Conservation (phyloP, 257 asterid species). For the Linderniella brevidens region DNA sequence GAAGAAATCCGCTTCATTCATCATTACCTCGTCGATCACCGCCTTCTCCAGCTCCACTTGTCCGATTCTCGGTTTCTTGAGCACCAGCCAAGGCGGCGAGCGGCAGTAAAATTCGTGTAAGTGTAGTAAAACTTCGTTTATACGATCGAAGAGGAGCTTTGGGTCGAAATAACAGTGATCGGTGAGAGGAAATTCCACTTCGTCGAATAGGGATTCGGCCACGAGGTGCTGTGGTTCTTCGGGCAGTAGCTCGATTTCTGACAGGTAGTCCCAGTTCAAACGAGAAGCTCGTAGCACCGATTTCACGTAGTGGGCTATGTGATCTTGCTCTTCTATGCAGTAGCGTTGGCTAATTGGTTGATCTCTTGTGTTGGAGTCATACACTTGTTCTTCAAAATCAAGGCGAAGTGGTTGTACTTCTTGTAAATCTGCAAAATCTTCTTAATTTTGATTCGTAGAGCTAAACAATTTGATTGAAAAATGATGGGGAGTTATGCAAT, state of each 20-base stretch:
- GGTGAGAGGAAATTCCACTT: neutral
- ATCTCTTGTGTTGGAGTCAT: slow-evolving; percentile 5
- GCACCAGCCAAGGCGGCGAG: slow-evolving; percentile 25
- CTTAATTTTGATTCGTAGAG: neutral
- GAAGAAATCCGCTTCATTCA: slow-evolving; percentile 31
- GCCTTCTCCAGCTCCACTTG: slow-evolving; percentile 19
- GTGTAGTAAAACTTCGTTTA: slow-evolving; percentile 41
- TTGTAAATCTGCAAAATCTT: slow-evolving; percentile 16
- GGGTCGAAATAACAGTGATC: slow-evolving; percentile 17
- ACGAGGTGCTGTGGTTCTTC: neutral
- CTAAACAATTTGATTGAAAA: neutral
- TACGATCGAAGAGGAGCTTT: slow-evolving; percentile 56
- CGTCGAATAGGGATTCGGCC: neutral
- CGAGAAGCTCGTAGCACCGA: slow-evolving; percentile 32
- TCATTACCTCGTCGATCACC: slow-evolving; percentile 38
- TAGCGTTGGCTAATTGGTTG: slow-evolving; percentile 10
- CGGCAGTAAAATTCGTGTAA: slow-evolving; percentile 19
- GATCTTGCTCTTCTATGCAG: slow-evolving; percentile 22
- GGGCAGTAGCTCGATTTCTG: neutral
- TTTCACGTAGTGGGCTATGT: slow-evolving; percentile 30
- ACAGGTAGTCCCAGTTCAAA: slow-evolving; percentile 22
- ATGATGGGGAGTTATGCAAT: slow-evolving; percentile 22
- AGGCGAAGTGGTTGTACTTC: slow-evolving; percentile 34
- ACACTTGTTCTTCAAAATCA: slow-evolving; percentile 31
- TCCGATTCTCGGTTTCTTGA: slow-evolving; percentile 17